Base-by-base conservation (phyloP, 805 yeast genomes). In the Kazachstania africana region DNA sequence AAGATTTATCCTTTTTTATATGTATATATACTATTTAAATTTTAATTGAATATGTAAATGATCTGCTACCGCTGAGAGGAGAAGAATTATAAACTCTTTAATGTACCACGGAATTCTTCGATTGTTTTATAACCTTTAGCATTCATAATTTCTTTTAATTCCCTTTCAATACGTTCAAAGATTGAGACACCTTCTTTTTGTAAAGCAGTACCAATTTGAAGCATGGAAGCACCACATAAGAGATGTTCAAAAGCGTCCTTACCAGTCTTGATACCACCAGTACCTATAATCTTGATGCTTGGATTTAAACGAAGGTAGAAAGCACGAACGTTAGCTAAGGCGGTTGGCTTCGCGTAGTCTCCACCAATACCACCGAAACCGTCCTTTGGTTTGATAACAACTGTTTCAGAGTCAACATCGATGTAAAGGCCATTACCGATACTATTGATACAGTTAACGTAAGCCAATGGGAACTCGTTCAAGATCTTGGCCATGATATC, bases 331-430 rank as follows among this genome's bases (percentile, higher is more conserved):
- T 51, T 51, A 3, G 55, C 57, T 19, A 51, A 36, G 12, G 57
- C 57, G 14, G 55, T 51, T 17, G 57, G 57, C 27, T 51, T 51
- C 25, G 48, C 45, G 31, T 50, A 51, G 21, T 51, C 53, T 25
- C 57, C 55, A 26, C 57, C 57, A 32, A 51, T 43, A 29, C 57
- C 57, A 20, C 55, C 57, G 36, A 50, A 51, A 13, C 57, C 55
- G 32, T 44, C 33, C 37, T 51, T 51, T 27, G 57, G 57, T 30
- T 48, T 51, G 27, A 51, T 44, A 4, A 50, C 55, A n/a, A 50
- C 54, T 22, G 43, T 36, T 34, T 51, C 54, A 16, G 34, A 41
- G 6, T 50, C 54, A 4, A 40, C 34, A 31, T 50, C 53, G 22
- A 50, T 44, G 35, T 43, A 51, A 8, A 51, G 43, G 25, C 53